Evolutionary conservation across 2,329 filamentous ascomycete genomes (phyloP).

Genomic region (Hymenotorrendiella dingleyae): DNA sequence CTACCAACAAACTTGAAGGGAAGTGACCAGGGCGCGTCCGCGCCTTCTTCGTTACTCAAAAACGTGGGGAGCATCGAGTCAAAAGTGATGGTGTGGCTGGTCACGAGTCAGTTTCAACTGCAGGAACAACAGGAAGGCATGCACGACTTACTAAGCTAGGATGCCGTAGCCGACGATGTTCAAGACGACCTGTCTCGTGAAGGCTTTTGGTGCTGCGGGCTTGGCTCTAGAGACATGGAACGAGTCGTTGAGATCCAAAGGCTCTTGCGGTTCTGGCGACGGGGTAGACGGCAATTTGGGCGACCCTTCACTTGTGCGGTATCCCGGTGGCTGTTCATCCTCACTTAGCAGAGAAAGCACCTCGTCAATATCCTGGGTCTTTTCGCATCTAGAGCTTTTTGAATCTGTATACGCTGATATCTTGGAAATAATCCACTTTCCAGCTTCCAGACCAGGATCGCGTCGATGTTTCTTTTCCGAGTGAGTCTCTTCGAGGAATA

Average conservation of each 20-base stretch:
- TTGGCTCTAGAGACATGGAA: conserved; percentile 28
- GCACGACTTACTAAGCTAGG: conserved; percentile 75
- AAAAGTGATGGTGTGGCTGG: conserved; percentile 91
- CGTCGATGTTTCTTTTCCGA: conserved; percentile 68
- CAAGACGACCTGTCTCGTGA: conserved; percentile 78
- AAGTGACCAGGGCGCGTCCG: conserved; percentile 49
- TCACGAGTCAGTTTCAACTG: conserved; percentile 19
- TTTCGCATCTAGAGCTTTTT: conserved; percentile 34
- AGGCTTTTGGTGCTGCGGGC: conserved; percentile 51
- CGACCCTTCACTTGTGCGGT: conserved; percentile 55
- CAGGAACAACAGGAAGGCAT: conserved; percentile 8
- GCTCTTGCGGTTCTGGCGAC: conserved; percentile 33
- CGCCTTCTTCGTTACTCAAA: conserved; percentile 39
- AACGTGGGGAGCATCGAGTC: conserved; percentile 92
- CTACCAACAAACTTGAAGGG: conserved; percentile 89
- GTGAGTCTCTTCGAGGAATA: conserved; percentile 95
- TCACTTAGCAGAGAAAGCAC: conserved; percentile 54
- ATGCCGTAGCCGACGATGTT: conserved; percentile 90
- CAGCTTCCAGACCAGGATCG: conserved; percentile 72
- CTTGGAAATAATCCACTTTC: conserved; percentile 58
- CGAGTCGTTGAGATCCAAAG: conserved; percentile 29
- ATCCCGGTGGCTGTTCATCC: conserved; percentile 61
- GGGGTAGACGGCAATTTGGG: conserved; percentile 39
- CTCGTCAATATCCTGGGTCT: conserved; percentile 35
- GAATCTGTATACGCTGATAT: conserved; percentile 22